Evolutionary conservation across 2,329 filamentous ascomycete species (phyloP), one percentile per base, ranked within the genome.

Genomic region (Lasiodiplodia sp.): DNA sequence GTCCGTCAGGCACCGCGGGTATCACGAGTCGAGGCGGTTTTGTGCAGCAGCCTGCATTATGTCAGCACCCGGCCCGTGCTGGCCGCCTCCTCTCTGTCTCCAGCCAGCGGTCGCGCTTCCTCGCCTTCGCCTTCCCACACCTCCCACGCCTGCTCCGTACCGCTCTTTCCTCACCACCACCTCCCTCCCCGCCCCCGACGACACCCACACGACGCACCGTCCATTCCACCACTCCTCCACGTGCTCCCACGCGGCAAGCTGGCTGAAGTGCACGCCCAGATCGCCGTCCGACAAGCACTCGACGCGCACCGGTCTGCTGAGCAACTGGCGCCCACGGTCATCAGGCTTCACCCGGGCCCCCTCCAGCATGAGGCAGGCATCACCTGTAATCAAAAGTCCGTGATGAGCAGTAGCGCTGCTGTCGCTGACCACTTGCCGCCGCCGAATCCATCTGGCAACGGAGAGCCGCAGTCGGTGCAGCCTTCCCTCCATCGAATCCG

Each of bases 331-430:
- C 66, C 57, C 57, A 34, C 25, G 51, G 40, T 68, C 56, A 44
- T 62, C 56, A 63, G 66, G 40, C 56, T 53, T 63, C 56, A 53
- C 57, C 47, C 67, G 51, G 53, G 51, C 38, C 67, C 67, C 60
- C 60, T 64, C 60, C 67, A 68, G 67, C 67, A 68, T 68, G 67
- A 68, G 60, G 67, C 67, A 68, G 67, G 60, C 60, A 58, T 44
- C 58, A 55, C 40, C 58, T 38, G 52, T 44, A 37, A 68, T 57
- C 64, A 37, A 63, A 68, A 68, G 67, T 67, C 68, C 68, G 68
- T 69, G 53, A 69, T 69, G 68, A 69, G 64, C 68, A 69, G 68
- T 69, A 69, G 63, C 64, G 68, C 68, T 69, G 64, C 63, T 69
- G 68, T 66, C 57, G 68, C 68, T 67, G 68, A 68, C 58, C 58